These are phyloP conservation scores for Allomyces arbusculus DNA, from an alignment of 192 early-diverging fungal genomes.

Conservation along the genomic window DNA sequence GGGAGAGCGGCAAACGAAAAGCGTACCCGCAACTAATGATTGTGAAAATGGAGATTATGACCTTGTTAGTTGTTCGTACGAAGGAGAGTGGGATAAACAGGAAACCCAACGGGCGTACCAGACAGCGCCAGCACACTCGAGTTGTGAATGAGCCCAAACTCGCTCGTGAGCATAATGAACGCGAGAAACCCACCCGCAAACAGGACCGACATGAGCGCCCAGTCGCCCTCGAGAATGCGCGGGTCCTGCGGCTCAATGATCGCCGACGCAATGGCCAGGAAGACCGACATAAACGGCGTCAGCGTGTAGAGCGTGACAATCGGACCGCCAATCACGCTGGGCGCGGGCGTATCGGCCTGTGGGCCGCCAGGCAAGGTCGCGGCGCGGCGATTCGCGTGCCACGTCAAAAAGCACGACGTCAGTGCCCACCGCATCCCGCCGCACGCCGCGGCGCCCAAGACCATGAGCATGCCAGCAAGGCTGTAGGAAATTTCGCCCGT, in stretches of 20 bases:
- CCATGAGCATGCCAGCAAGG: background rate
- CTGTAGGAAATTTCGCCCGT: background rate
- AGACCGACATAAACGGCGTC: background rate
- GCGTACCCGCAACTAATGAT: too few relatives aligned
- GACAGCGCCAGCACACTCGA: background rate
- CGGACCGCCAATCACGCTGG: background rate
- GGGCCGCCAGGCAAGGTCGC: background rate
- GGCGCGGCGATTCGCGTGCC: background rate
- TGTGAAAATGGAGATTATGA: too few relatives aligned
- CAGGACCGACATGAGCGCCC: background rate
- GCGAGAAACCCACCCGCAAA: background rate
- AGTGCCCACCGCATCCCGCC: background rate
- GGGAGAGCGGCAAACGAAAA: too few relatives aligned
- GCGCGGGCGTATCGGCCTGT: background rate
- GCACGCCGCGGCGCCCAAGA: background rate
- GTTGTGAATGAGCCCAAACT: background rate
- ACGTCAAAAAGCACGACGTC: background rate
- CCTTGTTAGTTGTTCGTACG: too few relatives aligned
- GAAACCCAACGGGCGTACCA: background rate
- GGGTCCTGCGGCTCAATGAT: background rate
- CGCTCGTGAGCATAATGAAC: background rate
- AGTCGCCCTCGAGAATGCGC: background rate
- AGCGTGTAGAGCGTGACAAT: background rate
- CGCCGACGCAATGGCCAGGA: background rate
- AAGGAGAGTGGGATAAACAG: too few relatives aligned